phyloP scores from a whole-genome alignment of 805 yeast genomes.

The Kuraishia borneana region DNA sequence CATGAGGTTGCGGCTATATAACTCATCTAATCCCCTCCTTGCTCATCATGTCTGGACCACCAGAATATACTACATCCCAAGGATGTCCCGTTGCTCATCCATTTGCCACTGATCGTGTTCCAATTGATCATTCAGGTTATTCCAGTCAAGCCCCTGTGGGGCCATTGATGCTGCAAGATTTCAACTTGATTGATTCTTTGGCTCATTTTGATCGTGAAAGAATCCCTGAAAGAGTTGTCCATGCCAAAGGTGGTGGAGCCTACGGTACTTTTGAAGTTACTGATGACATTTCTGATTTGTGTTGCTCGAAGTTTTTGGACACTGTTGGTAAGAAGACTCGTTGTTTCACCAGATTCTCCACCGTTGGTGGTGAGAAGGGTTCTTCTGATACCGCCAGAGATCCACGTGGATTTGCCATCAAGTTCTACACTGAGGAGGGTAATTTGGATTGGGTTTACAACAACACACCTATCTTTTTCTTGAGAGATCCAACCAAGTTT shows the following conservation, averaged over 20 bases:
- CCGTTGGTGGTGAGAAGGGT: slow-evolving; percentile 81
- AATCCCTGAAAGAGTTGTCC: slow-evolving; percentile 88
- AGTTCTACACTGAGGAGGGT: slow-evolving; percentile 77
- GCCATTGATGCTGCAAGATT: slow-evolving; percentile 73
- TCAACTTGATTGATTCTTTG: slow-evolving; percentile 65
- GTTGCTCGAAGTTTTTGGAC: slow-evolving; percentile 59
- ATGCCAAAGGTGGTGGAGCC: slow-evolving; percentile 91
- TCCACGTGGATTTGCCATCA: slow-evolving; percentile 78
- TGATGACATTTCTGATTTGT: slow-evolving; percentile 68
- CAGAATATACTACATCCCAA: slow-evolving; percentile 58
- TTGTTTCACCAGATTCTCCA: slow-evolving; percentile 66
- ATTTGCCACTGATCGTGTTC: slow-evolving; percentile 65
- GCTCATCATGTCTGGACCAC: slow-evolving; percentile 26
- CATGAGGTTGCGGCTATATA: too few species aligned
- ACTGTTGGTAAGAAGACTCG: slow-evolving; percentile 73
- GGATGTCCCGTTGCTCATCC: slow-evolving; percentile 74
- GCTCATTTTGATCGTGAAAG: slow-evolving; percentile 88
- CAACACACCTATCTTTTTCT: slow-evolving; percentile 78
- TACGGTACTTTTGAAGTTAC: slow-evolving; percentile 81
- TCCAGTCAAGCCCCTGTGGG: slow-evolving; percentile 31
- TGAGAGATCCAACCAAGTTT: slow-evolving; percentile 79
- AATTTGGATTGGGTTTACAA: slow-evolving; percentile 77
- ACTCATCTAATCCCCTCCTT: too few species aligned
- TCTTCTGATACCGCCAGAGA: slow-evolving; percentile 79
- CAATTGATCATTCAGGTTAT: slow-evolving; percentile 31